phyloP scores from a whole-genome alignment of 768 basidiomycete genomes.

The Lactifluus hygrophoroides region DNA sequence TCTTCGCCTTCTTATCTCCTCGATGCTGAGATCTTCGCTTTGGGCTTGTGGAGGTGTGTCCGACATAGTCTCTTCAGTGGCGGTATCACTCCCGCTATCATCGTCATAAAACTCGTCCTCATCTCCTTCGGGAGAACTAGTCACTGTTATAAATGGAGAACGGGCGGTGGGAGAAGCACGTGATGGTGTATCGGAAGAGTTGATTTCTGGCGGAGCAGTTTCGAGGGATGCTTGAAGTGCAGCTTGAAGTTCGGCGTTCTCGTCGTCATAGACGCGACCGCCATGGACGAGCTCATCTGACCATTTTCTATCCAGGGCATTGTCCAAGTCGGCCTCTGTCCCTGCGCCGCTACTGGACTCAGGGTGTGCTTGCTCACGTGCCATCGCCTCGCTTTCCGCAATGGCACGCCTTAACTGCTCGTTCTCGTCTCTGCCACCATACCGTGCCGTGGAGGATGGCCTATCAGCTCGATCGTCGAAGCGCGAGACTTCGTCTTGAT shows the following conservation, averaged over 20 bases:
- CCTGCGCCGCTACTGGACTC: constrained; percentile 19
- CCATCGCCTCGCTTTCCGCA: constrained; percentile 48
- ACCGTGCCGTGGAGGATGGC: constrained; percentile 11
- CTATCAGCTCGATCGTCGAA: constrained; percentile 15
- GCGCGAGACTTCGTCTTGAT: constrained; percentile 28
- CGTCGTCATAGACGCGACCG: constrained; percentile 68
- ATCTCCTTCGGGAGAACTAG: neutral
- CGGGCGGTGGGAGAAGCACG: constrained; percentile 10
- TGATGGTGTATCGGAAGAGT: constrained; percentile 25
- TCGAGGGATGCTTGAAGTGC: constrained; percentile 79
- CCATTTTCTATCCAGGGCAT: neutral
- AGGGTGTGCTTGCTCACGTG: constrained; percentile 26
- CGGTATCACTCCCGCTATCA: neutral
- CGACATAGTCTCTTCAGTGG: constrained; percentile 11
- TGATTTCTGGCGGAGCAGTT: constrained; percentile 45
- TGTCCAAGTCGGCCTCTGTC: constrained; percentile 1
- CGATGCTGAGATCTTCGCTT: constrained; percentile 18
- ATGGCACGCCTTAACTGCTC: constrained; percentile 49
- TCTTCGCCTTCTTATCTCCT: constrained; percentile 29
- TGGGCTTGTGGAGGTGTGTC: neutral
- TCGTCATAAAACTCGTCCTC: neutral
- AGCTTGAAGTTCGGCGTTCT: constrained; percentile 81
- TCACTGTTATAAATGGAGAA: constrained; percentile 1
- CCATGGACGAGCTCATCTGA: neutral
- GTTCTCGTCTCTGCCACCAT: constrained; percentile 43